Evolutionary conservation across 2,329 filamentous ascomycete species (phyloP).

Genomic region (Cyphellophora europaea): DNA sequence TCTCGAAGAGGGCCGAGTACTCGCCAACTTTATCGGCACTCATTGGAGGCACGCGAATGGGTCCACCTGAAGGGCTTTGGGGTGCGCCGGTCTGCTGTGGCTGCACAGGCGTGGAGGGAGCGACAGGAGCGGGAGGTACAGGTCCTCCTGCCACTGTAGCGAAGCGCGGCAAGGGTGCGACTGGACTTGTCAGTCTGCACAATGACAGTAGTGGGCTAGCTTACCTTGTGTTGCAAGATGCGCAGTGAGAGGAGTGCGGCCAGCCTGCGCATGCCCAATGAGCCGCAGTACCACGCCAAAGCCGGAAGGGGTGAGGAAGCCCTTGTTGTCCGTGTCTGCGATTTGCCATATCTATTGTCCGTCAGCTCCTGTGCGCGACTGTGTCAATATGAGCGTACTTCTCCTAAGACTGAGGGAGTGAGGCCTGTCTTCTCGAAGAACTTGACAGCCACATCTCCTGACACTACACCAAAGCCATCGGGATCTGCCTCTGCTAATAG

Average conservation of each 20-base stretch:
- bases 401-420: constrained; percentile 73
- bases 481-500: constrained; percentile 89
- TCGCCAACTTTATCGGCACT: constrained; percentile 81
- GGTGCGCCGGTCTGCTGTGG: constrained; percentile 15
- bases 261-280: constrained; percentile 90
- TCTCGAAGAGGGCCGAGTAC: constrained; percentile 83
- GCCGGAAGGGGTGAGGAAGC: constrained; percentile 81
- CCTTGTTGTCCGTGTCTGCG: constrained; percentile 91
- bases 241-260: constrained; percentile 66
- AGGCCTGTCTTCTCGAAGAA: constrained; percentile 97
- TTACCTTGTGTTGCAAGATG: constrained; percentile 72
- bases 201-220: constrained; percentile 8
- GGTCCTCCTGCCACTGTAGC: constrained; percentile 38
- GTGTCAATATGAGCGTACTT: constrained; percentile 48
- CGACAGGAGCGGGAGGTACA: constrained; percentile 6
- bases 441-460: constrained; percentile 88
- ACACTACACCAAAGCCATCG: constrained; percentile 85
- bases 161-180: constrained; percentile 84
- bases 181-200: constrained; percentile 23
- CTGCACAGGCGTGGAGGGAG: background rate
- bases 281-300: constrained; percentile 89
- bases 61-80: constrained; percentile 41
- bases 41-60: constrained; percentile 80
- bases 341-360: constrained; percentile 87
- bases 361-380: constrained; percentile 3